phyloP scores from a whole-genome alignment of 331 rosid species.

The Rosa hybrid region DNA sequence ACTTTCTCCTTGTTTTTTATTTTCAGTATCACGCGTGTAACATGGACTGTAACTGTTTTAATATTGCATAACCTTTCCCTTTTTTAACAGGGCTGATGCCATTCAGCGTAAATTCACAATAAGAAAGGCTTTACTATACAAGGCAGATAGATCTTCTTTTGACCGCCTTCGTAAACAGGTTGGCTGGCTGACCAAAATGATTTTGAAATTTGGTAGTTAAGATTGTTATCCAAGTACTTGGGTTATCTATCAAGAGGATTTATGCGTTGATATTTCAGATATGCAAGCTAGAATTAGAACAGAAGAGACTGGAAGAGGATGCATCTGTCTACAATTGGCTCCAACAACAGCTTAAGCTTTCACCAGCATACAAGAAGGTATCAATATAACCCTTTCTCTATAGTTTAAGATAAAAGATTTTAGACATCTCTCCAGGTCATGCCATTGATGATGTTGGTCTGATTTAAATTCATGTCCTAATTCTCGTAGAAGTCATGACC shows the following conservation, averaged over 20 bases:
- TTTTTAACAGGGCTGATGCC: constrained; percentile 60
- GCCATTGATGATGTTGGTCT: neutral
- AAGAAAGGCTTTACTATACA: constrained; percentile 69
- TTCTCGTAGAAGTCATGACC: neutral
- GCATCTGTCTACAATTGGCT: constrained; percentile 86
- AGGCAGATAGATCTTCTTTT: constrained; percentile 85
- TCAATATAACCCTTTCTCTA: neutral
- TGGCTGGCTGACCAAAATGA: constrained; percentile 14
- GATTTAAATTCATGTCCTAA: neutral
- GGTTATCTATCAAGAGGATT: constrained; percentile 20
- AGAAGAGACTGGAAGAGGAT: constrained; percentile 87
- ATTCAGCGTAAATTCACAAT: constrained; percentile 80
- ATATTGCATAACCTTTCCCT: neutral
- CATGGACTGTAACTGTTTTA: neutral
- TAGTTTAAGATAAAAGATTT: neutral
- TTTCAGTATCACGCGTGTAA: neutral
- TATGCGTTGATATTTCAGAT: constrained; percentile 51
- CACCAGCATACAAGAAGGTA: constrained; percentile 94
- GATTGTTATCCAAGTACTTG: constrained; percentile 11
- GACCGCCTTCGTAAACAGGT: constrained; percentile 91
- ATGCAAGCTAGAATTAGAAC: constrained; percentile 79
- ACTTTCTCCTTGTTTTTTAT: neutral
- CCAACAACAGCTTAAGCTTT: constrained; percentile 90
- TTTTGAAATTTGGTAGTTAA: constrained; percentile 8
- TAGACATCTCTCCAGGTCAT: neutral